These are phyloP conservation scores for Leccinum obscurum DNA, from an alignment of 768 basidiomycete species.

Conservation along the genomic window DNA sequence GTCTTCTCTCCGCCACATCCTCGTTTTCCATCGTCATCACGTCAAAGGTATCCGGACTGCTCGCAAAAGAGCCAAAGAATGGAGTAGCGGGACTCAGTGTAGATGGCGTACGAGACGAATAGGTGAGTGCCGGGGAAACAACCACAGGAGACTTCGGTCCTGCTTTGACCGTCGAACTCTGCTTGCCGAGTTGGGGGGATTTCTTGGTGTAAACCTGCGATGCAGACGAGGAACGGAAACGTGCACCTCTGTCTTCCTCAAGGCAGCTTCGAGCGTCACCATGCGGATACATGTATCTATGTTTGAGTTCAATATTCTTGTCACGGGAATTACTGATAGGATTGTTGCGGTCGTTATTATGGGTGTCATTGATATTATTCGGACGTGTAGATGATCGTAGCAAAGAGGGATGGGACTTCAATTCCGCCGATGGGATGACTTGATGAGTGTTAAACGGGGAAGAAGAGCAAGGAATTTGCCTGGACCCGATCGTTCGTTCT, in stretches of 20 bases:
- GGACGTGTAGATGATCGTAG: conserved; percentile 22
- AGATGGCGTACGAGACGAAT: conserved; percentile 62
- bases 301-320: conserved; percentile 17
- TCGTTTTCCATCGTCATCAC: conserved; percentile 23
- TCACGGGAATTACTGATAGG: conserved; percentile 22
- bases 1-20: conserved; percentile 24
- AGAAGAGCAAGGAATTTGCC: conserved; percentile 5
- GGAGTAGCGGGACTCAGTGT: conserved; percentile 72
- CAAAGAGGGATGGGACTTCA: conserved; percentile 11
- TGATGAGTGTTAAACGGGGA: conserved; percentile 10
- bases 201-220: conserved; percentile 15
- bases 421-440: conserved; percentile 3
- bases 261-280: conserved; percentile 11
- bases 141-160: conserved; percentile 49
- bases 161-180: conserved; percentile 26
- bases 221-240: conserved; percentile 13
- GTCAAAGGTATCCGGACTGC: conserved; percentile 34
- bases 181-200: conserved; percentile 14
- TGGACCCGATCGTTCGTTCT: conserved; percentile 6
- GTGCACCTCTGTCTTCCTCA: conserved; percentile 5
- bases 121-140: conserved; percentile 68
- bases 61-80: conserved; percentile 60
- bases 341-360: conserved; percentile 22
- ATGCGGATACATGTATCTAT: conserved; percentile 27
- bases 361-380: conserved; percentile 26